Conservation (phyloP, 495 filamentous ascomycete species). For the Xylaria scruposa region DNA sequence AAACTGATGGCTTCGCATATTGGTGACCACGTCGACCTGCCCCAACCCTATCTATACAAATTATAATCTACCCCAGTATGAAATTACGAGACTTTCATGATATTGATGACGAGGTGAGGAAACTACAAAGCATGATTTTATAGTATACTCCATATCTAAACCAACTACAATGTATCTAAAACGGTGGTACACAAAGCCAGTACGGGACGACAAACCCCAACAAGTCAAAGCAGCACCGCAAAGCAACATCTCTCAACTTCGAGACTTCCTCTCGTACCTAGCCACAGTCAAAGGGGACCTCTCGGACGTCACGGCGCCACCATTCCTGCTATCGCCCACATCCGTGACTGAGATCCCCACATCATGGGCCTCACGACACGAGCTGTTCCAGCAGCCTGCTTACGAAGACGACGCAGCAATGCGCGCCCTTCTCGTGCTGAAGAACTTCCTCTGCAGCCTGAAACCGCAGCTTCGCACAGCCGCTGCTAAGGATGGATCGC, state of each 20-base stretch:
- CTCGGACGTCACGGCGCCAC: conserved; percentile 82
- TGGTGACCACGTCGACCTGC: no score
- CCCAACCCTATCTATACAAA: no score
- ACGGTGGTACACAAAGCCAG: neutral
- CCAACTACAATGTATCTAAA: no score
- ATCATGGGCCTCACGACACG: conserved; percentile 86
- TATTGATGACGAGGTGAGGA: no score
- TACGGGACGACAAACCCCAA: neutral
- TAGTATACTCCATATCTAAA: no score
- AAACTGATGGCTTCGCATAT: no score
- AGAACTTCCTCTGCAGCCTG: conserved; percentile 83
- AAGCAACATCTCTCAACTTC: conserved; percentile 16
- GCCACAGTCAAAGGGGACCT: conserved; percentile 78
- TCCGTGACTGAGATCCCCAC: conserved; percentile 85
- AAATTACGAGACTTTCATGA: no score
- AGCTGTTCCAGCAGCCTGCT: conserved; percentile 80
- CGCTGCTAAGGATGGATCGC: neutral
- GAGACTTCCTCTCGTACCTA: conserved; percentile 21
- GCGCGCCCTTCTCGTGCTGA: conserved; percentile 77
- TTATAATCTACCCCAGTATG: no score
- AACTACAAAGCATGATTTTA: no score
- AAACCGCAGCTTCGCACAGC: conserved; percentile 28
- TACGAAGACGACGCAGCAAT: conserved; percentile 71
- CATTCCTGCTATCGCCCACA: conserved; percentile 80
- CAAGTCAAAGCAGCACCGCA: conserved; percentile 16